These are phyloP conservation scores for Neurospora tetraspora DNA, from an alignment of 495 filamentous ascomycete species.

Conservation along the genomic window DNA sequence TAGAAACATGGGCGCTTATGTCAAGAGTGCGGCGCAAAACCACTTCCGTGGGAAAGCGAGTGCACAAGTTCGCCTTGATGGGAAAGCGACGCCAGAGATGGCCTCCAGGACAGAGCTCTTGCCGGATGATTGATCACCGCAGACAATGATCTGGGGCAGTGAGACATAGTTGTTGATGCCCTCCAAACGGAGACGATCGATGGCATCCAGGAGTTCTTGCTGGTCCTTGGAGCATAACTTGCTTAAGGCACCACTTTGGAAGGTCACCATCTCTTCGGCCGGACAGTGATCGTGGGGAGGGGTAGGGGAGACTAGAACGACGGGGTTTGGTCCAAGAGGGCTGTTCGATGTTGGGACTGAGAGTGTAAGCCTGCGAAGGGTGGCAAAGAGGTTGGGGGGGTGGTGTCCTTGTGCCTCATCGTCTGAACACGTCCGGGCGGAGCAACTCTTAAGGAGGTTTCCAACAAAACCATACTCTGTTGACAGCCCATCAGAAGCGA, in stretches of 20 bases:
- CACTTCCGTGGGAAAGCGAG: conserved; percentile 56
- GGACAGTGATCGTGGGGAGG: not conserved
- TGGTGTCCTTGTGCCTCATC: not conserved
- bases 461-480: not conserved
- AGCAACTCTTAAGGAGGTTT: not conserved
- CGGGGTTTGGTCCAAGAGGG: not conserved
- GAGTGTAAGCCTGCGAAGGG: not conserved
- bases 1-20: conserved; percentile 31
- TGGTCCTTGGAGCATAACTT: conserved; percentile 31
- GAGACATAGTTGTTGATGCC: conserved; percentile 47
- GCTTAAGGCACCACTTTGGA: conserved; percentile 11
- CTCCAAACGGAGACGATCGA: conserved; percentile 45
- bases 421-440: not conserved
- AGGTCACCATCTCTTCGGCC: not conserved
- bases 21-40: conserved; percentile 35
- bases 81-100: conserved; percentile 59
- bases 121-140: conserved; percentile 58
- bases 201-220: conserved; percentile 41
- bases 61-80: conserved; percentile 50
- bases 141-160: conserved; percentile 60
- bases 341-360: not conserved
- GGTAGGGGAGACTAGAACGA: not conserved
- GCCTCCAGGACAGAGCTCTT: conserved; percentile 68
- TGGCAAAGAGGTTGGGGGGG: not conserved
- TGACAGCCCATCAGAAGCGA: not conserved